These are phyloP conservation scores for Pharnaceum exiguum DNA, from an alignment of 148 eudicot genomes.

Conservation along the genomic window DNA sequence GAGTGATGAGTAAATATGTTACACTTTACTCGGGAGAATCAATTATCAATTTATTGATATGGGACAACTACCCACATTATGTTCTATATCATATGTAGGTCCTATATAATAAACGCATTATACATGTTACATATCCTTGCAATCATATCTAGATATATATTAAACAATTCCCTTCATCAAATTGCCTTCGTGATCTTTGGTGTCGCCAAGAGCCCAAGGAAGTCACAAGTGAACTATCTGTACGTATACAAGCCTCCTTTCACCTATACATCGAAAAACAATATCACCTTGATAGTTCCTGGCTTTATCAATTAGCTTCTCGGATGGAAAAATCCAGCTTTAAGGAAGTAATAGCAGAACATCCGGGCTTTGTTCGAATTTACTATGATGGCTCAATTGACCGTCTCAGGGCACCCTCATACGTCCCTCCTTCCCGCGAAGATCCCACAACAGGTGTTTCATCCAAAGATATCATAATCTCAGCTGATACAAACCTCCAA, in stretches of 20 bases:
- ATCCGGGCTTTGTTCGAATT: conserved; percentile 23
- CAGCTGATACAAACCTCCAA: neutral
- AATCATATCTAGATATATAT: too few species aligned
- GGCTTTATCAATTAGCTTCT: too few species aligned
- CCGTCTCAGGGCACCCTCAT: conserved; percentile 19
- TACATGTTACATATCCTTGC: too few species aligned
- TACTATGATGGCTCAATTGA: conserved; percentile 37
- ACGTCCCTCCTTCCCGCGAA: conserved; percentile 20
- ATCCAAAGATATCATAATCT: conserved; percentile 35
- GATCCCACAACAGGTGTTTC: conserved; percentile 32
- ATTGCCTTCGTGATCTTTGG: too few species aligned
- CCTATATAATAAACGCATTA: too few species aligned
- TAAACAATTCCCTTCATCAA: too few species aligned
- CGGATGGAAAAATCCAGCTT: conserved; percentile 19
- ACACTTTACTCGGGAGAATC: too few species aligned
- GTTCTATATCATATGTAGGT: too few species aligned
- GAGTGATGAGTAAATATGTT: too few species aligned
- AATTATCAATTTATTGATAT: too few species aligned
- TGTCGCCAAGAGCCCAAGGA: neutral
- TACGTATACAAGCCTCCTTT: too few species aligned
- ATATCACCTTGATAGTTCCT: neutral
- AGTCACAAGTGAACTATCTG: neutral
- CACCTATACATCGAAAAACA: neutral
- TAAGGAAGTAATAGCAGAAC: conserved; percentile 22
- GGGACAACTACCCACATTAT: too few species aligned